Base-by-base conservation (phyloP, 2,329 filamentous ascomycete genomes). In the Trichophaea hybrida region DNA sequence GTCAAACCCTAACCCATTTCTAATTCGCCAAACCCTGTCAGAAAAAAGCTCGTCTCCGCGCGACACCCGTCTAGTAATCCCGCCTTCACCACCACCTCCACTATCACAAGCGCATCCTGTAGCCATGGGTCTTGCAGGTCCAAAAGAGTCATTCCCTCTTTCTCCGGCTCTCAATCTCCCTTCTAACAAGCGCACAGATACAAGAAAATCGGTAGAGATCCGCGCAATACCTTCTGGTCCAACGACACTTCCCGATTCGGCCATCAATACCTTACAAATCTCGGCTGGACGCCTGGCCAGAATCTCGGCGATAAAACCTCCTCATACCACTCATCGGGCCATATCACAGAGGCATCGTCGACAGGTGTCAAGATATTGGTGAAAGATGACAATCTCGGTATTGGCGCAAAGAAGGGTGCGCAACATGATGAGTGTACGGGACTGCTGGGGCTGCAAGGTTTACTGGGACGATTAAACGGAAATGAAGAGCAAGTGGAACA, bases 161-260 rank as follows among this genome's bases (percentile, higher is more conserved):
- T 37, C 31, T 57, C 33, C 33, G 34, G 38, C 24, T 38, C 31
- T 53, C 13, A 5, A 37, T 10, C 48, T 48, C 31, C 17, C 24
- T 33, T 35, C 32, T 13, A 15, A 38, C 49, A 59, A 43, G 58
- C 60, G 67, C 61, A 66, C 67, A 81, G 79, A 68, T 76, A 75
- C 68, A 77, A 77, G 52, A 94, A 91, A 74, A 83, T 97, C 70
- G 85, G 85, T 66, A 79, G 85, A 71, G 93, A 98, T 73, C 93
- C 93, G 6, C 96, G 97, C 75, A 98, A 97, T 73, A 95, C 88
- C 52, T 82, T 81, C 78, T 98, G 93, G 93, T 83, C 85, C 59
- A 83, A 84, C 69, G 85, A 90, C 71, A 87, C 85, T 65, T 80
- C 79, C 59, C 84, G 82, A 57, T 97, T 93, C 72, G 93, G 93